Percentiles rank a stretch among this genome's conserved stretches.
Conservation (phyloP, 306 rosid genomes). For the Phaseolus lunatus region DNA sequence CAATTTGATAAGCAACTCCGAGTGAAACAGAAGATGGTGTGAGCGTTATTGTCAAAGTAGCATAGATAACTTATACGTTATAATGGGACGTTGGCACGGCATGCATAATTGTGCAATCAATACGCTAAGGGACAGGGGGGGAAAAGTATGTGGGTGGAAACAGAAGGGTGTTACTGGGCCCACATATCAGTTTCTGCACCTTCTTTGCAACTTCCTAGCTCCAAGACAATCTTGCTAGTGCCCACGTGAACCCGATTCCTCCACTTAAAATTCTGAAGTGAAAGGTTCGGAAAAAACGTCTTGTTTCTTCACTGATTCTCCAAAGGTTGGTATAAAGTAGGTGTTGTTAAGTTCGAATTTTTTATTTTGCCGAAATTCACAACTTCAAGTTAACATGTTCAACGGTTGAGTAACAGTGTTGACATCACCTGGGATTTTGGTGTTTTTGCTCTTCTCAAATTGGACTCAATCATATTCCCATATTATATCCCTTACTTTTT, state of each 20-base stretch:
- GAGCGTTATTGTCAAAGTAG: not conserved
- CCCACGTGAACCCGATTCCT: not conserved
- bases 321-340: not conserved
- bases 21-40: not conserved
- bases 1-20: not conserved
- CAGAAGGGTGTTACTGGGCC: conserved; percentile 19
- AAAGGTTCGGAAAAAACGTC: conserved; percentile 27
- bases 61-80: not conserved
- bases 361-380: not conserved
- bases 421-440: not conserved
- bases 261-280: no score
- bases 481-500: no score
- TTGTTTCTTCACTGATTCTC: not conserved
- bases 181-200: not conserved
- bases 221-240: not conserved
- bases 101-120: conserved; percentile 23
- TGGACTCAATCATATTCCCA: not conserved
- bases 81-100: not conserved
- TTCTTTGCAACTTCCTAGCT: conserved; percentile 47
- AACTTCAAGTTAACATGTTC: not conserved
- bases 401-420: not conserved
- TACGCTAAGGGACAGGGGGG: not conserved
- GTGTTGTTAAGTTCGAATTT: not conserved
- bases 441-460: not conserved
- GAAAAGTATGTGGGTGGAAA: conserved; percentile 1